These are phyloP conservation scores for Ceratorhiza oryzae-sativae DNA, from an alignment of 1,284 basidiomycete genomes.

Conservation along the genomic window DNA sequence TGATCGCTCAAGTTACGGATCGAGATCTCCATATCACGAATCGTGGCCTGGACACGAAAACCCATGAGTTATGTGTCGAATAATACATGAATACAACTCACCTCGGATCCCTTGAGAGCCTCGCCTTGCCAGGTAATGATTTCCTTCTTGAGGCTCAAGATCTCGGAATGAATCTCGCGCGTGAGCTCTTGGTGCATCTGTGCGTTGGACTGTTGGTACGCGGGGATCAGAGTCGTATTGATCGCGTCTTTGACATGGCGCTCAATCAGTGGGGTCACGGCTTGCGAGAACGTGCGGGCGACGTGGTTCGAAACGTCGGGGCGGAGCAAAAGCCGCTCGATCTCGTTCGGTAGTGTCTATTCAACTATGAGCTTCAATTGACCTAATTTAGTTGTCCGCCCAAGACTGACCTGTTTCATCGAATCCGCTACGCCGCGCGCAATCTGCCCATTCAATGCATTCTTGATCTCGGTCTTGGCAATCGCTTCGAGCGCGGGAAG, in stretches of 20 bases:
- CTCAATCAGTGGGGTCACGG: constrained; percentile 74
- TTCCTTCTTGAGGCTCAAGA: constrained; percentile 75
- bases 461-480: constrained; percentile 76
- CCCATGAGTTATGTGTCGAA: constrained; percentile 1
- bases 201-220: constrained; percentile 71
- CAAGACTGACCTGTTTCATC: constrained; percentile 68
- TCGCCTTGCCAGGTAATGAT: constrained; percentile 79
- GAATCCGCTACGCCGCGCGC: constrained; percentile 71
- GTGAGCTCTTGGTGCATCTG: constrained; percentile 78
- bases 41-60: constrained; percentile 60
- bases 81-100: constrained; percentile 49
- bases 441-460: constrained; percentile 76
- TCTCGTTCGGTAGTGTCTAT: constrained; percentile 74
- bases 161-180: constrained; percentile 74
- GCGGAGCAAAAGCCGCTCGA: constrained; percentile 76
- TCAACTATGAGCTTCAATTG: background rate
- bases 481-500: constrained; percentile 79
- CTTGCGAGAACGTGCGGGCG: constrained; percentile 67
- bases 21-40: constrained; percentile 77
- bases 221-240: constrained; percentile 72
- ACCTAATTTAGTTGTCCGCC: background rate
- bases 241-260: constrained; percentile 80
- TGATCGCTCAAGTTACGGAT: constrained; percentile 76
- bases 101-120: constrained; percentile 75
- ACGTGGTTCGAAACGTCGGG: constrained; percentile 77